A percentile compares a stretch with the other conserved stretches of the same genome.
These are phyloP conservation scores for Solanum medicagineum DNA, from an alignment of 257 asterid species.

Conservation along the genomic window DNA sequence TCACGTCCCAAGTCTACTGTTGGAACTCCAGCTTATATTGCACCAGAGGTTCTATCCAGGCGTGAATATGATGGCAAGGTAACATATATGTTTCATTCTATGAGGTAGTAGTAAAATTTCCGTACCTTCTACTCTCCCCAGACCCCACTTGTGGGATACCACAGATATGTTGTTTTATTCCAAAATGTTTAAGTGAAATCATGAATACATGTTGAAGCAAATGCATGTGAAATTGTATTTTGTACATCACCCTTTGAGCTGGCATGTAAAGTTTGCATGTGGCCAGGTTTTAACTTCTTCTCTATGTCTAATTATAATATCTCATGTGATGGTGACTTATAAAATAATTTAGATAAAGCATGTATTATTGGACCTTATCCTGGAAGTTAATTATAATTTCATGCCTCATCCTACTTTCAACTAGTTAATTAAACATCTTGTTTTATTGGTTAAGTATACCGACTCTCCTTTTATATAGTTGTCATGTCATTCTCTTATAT, in stretches of 20 bases:
- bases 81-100: not conserved
- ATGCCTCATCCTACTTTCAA: not conserved
- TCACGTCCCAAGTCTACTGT: conserved; percentile 32
- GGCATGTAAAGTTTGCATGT: not conserved
- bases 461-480: not conserved
- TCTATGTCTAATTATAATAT: not conserved
- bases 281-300: not conserved
- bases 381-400: not conserved
- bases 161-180: too few species aligned
- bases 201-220: not conserved
- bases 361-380: not conserved
- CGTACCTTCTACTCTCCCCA: too few species aligned
- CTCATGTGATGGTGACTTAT: not conserved
- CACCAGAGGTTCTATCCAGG: conserved; percentile 21
- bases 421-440: not conserved
- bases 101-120: too few species aligned
- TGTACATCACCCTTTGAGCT: not conserved
- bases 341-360: not conserved
- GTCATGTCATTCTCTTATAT: too few species aligned
- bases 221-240: not conserved
- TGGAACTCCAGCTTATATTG: conserved; percentile 29
- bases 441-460: not conserved
- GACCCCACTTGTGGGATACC: too few species aligned
- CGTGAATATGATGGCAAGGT: conserved; percentile 31
- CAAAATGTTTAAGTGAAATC: not conserved